Evolutionary conservation across 129 eudicot species (phyloP).

Genomic region (Tanacetum coccineum): DNA sequence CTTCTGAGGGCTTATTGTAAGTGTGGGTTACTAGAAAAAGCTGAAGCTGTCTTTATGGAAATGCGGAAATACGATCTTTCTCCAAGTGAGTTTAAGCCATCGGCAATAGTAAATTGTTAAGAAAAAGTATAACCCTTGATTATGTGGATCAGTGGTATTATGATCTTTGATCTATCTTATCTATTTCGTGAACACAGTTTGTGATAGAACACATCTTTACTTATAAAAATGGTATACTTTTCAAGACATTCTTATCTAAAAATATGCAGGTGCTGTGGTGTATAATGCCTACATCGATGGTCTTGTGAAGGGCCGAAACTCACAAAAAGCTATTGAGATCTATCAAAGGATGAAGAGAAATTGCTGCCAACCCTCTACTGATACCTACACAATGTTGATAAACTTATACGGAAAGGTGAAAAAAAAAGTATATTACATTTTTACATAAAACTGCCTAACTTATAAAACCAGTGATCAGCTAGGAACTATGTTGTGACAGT

Average conservation of each 20-base stretch:
- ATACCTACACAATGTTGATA: constrained; percentile 86
- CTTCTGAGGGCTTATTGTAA: constrained; percentile 72
- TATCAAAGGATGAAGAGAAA: constrained; percentile 84
- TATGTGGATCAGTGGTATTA: too few relatives aligned
- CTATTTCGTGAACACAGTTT: background rate
- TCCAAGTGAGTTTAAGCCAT: constrained; percentile 60
- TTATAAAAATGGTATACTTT: constrained; percentile 7
- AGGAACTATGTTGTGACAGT: background rate
- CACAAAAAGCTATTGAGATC: constrained; percentile 61
- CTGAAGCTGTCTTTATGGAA: constrained; percentile 76
- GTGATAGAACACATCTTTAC: background rate
- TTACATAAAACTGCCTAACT: background rate
- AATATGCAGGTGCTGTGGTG: constrained; percentile 58
- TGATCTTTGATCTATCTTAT: too few relatives aligned
- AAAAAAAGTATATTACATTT: background rate
- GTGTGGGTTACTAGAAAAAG: constrained; percentile 69
- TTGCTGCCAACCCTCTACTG: constrained; percentile 70
- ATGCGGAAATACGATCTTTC: constrained; percentile 57
- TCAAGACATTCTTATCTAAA: background rate
- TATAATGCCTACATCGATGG: constrained; percentile 89
- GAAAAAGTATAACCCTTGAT: too few relatives aligned
- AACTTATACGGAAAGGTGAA: constrained; percentile 86
- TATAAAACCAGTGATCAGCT: background rate
- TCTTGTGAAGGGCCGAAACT: constrained; percentile 60
- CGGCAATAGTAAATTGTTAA: too few relatives aligned